Evolutionary conservation across 1,139 yeast genomes (phyloP).

Genomic region (Sugiyamaella novakii): DNA sequence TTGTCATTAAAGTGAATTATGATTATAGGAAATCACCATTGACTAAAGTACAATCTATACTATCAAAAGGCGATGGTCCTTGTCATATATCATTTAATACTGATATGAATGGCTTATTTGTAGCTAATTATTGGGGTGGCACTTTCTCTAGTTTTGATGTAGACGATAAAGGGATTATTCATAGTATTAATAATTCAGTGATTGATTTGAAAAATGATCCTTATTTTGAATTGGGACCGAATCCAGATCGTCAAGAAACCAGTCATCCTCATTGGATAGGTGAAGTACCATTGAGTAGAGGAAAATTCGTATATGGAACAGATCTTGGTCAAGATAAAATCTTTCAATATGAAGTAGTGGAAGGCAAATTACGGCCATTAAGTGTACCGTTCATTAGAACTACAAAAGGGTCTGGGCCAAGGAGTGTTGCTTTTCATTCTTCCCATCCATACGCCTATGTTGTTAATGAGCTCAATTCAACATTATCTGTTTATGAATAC

Average conservation of each 20-base stretch:
- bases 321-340: conserved; percentile 24
- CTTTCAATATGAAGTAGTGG: conserved; percentile 16
- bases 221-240: conserved; percentile 19
- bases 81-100: conserved; percentile 17
- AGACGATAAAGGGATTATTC: conserved; percentile 10
- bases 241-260: conserved; percentile 21
- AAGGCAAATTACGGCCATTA: conserved; percentile 11
- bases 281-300: conserved; percentile 15
- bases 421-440: conserved; percentile 21
- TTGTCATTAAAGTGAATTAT: conserved; percentile 15
- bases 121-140: conserved; percentile 23
- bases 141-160: conserved; percentile 10
- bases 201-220: conserved; percentile 11
- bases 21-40: conserved; percentile 10
- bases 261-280: conserved; percentile 25
- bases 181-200: conserved; percentile 1
- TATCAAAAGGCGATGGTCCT: conserved; percentile 22
- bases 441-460: conserved; percentile 18
- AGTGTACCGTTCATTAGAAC: conserved; percentile 15
- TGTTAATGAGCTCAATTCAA: conserved; percentile 21
- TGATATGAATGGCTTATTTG: conserved; percentile 10
- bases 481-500: conserved; percentile 18
- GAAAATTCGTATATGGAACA: conserved; percentile 18
- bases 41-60: conserved; percentile 15
- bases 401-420: conserved; percentile 21